These are phyloP conservation scores for Chlamydomonas schloesseri DNA, from an alignment of 139 green algal genomes.

Conservation along the genomic window DNA sequence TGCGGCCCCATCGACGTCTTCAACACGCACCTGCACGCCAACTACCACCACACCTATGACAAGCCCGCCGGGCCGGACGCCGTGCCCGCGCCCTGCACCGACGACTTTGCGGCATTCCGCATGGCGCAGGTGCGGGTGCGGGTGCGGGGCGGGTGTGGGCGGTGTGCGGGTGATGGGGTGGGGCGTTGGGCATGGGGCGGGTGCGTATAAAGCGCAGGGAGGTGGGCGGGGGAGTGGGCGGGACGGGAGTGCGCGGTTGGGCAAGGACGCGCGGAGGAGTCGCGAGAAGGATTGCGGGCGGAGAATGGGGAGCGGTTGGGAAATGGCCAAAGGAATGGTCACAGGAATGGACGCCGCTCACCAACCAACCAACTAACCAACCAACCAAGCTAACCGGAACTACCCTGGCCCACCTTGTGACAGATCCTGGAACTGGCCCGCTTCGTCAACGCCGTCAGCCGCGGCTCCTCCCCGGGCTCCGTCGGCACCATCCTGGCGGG, in stretches of 20 bases:
- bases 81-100: neutral
- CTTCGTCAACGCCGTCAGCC: constrained; percentile 16
- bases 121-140: constrained; percentile 27
- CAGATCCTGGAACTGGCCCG: constrained; percentile 64
- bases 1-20: constrained; percentile 62
- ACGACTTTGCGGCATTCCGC: constrained; percentile 25
- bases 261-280: too few relatives aligned
- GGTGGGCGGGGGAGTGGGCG: neutral
- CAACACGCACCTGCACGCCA: constrained; percentile 77
- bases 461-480: neutral
- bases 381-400: too few relatives aligned
- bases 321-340: too few relatives aligned
- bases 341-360: too few relatives aligned
- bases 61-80: neutral
- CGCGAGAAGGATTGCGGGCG: too few relatives aligned
- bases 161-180: neutral
- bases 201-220: neutral
- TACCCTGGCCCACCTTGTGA: neutral
- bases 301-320: too few relatives aligned
- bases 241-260: too few relatives aligned
- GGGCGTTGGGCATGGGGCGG: neutral
- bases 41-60: constrained; percentile 69
- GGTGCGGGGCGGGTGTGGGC: too few relatives aligned
- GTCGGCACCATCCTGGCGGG: constrained; percentile 51
- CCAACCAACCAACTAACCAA: too few relatives aligned